Evolutionary conservation across 2,329 filamentous ascomycete genomes (phyloP), one percentile per base, ranked within the genome.

Genomic region (Pezicula carpinea): DNA sequence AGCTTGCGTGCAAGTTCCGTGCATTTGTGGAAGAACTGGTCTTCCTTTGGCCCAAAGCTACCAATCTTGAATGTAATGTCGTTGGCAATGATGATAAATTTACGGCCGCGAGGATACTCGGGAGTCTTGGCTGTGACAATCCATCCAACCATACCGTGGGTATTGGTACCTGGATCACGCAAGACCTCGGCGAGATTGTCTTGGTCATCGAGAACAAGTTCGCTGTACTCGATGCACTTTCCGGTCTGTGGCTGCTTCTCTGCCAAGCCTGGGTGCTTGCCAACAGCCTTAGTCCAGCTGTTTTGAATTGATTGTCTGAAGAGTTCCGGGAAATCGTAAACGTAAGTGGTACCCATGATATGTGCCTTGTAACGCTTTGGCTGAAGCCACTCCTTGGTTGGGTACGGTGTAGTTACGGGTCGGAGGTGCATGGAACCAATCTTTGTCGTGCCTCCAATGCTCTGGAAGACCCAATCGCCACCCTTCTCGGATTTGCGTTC

Each of bases 361-460:
- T 99, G 93, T 58, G 93, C 93, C 85, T 96, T 96, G 83, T 99
- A 97, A 60, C 93, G 84, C 83, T 97, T 97, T 53, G 93, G 93
- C 73, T 99, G 93, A 51, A 99, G 80, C 77, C 91, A 95, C 70
- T 96, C 95, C 83, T 99, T 99, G 64, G 92, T 96, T 32, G 92
- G 86, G 70, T 99, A 99, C 18, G 93, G 90, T 3, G 90, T 91
- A 38, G 83, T 87, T 55, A 97, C 91, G 5, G 91, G 83, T 64
- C 95, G 81, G 68, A 99, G 73, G 66, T 99, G 93, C 85, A 97
- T 93, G 42, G 90, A 83, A 42, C 93, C 93, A 62, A 96, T 88
- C 79, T 95, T 96, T 66, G 85, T 93, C 45, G 89, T 95, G 53
- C 91, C 90, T 50, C 92, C 90, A 66, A 97, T 95, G 69, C 89